These are phyloP conservation scores for Artomyces pyxidatus DNA, from an alignment of 768 basidiomycete genomes.

Conservation along the genomic window DNA sequence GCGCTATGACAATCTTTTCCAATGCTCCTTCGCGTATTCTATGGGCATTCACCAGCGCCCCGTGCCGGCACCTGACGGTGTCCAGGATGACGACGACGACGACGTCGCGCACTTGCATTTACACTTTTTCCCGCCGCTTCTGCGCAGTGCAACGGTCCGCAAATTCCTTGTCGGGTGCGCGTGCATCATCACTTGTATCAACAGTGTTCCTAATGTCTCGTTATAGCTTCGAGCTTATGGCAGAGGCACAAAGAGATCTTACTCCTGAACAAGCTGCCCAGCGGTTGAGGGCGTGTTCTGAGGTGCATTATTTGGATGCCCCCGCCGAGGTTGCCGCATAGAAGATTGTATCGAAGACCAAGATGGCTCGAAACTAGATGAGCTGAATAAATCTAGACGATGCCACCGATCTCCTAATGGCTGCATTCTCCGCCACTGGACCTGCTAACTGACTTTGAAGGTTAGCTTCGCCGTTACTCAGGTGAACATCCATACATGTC, in stretches of 20 bases:
- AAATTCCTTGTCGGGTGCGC: constrained; percentile 88
- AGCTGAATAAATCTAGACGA: neutral
- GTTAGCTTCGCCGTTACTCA: too few species aligned
- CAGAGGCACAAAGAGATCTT: constrained; percentile 83
- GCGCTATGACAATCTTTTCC: constrained; percentile 74
- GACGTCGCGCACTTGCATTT: constrained; percentile 75
- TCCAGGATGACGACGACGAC: constrained; percentile 32
- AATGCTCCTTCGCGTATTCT: constrained; percentile 86
- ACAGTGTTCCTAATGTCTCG: neutral
- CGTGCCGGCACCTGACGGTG: constrained; percentile 30
- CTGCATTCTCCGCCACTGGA: too few species aligned
- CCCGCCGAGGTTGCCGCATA: too few species aligned
- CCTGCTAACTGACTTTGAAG: too few species aligned
- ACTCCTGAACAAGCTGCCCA: constrained; percentile 83
- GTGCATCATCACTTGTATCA: neutral
- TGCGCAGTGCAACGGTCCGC: constrained; percentile 72
- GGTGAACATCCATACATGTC: too few species aligned
- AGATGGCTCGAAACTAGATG: neutral
- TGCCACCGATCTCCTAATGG: too few species aligned
- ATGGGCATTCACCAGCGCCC: constrained; percentile 93
- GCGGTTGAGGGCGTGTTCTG: constrained; percentile 44
- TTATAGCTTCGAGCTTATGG: constrained; percentile 80
- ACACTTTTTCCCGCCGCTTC: constrained; percentile 79
- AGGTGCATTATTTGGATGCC: constrained; percentile 58
- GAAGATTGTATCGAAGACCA: too few species aligned